Percentiles rank a stretch among this genome's conserved stretches.
Conservation (phyloP, 2,329 filamentous ascomycete species). For the Ascochyta pisi region DNA sequence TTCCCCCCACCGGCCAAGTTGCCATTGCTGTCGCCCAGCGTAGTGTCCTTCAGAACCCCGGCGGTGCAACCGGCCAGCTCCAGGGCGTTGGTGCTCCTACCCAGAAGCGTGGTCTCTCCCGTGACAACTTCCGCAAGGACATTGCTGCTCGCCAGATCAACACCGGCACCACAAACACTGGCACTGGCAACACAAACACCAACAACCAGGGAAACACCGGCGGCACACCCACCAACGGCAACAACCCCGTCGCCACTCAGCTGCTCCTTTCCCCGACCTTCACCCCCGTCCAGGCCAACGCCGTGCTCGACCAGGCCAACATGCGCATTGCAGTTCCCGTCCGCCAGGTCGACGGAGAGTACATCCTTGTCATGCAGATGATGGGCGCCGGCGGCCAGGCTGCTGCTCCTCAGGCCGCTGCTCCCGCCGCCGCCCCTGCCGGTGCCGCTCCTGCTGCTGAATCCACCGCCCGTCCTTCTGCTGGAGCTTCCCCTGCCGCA, state of each 20-base stretch:
- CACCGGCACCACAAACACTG: not conserved
- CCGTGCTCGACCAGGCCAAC: conserved; percentile 45
- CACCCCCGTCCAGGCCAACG: conserved; percentile 43
- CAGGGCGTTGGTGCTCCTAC: conserved; percentile 27
- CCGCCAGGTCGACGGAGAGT: conserved; percentile 46
- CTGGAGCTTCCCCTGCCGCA: conserved; percentile 2
- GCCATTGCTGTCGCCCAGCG: conserved; percentile 47
- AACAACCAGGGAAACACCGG: conserved; percentile 16
- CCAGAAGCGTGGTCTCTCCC: conserved; percentile 29
- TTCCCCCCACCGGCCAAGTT: conserved; percentile 41
- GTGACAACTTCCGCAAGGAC: conserved; percentile 33
- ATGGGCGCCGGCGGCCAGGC: conserved; percentile 25
- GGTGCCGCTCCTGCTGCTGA: not conserved
- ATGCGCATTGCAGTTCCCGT: conserved; percentile 48
- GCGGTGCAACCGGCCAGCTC: conserved; percentile 44
- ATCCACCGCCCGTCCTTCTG: not conserved
- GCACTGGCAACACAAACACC: not conserved
- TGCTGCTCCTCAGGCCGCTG: conserved; percentile 15
- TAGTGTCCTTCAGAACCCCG: conserved; percentile 45
- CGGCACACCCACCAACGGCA: conserved; percentile 36
- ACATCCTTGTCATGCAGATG: conserved; percentile 44
- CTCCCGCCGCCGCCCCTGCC: conserved; percentile 1
- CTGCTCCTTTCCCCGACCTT: conserved; percentile 48
- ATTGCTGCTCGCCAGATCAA: conserved; percentile 29
- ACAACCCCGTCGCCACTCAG: conserved; percentile 44